Conservation (phyloP, 352 stramenopile genomes). For the Phytophthora pluvialis region DNA sequence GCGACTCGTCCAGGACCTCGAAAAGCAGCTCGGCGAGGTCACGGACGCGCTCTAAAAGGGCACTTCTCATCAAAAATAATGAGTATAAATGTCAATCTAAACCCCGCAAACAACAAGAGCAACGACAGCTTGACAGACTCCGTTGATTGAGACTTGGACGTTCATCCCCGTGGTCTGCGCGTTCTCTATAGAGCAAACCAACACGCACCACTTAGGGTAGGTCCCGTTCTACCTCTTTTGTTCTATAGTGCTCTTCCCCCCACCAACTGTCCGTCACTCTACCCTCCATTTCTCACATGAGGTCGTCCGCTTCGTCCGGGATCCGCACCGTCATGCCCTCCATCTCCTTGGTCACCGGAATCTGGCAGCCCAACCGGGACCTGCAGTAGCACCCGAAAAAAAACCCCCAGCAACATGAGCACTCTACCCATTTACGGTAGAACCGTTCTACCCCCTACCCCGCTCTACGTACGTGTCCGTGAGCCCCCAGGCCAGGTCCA, state of each 20-base stretch:
- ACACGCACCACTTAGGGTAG: neutral
- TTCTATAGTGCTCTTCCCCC: constrained; percentile 21
- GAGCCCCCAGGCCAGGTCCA: constrained; percentile 94
- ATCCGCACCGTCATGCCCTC: constrained; percentile 89
- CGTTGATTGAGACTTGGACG: neutral
- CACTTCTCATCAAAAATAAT: too few relatives aligned
- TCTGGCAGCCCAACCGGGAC: constrained; percentile 92
- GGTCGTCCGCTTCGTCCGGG: constrained; percentile 89
- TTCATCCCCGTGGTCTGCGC: neutral
- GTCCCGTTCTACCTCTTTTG: constrained; percentile 7
- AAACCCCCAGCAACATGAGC: neutral
- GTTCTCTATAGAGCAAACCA: constrained; percentile 8
- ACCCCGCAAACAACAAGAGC: neutral
- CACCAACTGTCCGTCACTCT: neutral
- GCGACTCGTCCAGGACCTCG: constrained; percentile 53
- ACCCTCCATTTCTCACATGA: constrained; percentile 64
- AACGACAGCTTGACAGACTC: too few relatives aligned
- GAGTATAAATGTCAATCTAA: too few relatives aligned
- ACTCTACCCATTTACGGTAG: neutral
- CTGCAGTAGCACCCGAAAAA: constrained; percentile 3
- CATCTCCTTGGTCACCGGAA: constrained; percentile 88
- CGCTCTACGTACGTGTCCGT: constrained; percentile 88
- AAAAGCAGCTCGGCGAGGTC: constrained; percentile 31
- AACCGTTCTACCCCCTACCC: constrained; percentile 2
- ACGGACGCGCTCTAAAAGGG: constrained; percentile 6